These are phyloP conservation scores for Candolleomyces eurysporus DNA, from an alignment of 768 basidiomycete species.

Conservation along the genomic window DNA sequence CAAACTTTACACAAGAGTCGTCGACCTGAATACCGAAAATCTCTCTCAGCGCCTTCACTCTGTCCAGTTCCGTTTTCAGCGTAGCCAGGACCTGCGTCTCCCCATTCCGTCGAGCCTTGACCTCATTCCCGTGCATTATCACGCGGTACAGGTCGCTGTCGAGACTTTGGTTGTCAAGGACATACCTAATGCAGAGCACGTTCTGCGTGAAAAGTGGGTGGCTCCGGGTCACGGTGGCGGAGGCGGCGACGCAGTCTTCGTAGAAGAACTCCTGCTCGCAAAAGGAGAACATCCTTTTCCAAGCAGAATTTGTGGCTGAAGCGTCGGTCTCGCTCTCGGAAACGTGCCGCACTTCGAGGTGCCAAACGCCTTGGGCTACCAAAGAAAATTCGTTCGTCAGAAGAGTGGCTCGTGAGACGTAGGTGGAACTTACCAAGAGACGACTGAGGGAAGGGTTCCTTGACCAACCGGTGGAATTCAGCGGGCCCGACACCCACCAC, in stretches of 20 bases:
- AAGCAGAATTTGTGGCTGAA: slow-evolving; percentile 9
- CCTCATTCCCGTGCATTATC: slow-evolving; percentile 22
- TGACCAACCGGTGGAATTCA: slow-evolving; percentile 23
- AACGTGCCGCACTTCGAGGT: slow-evolving; percentile 18
- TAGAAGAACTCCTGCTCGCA: slow-evolving; percentile 25
- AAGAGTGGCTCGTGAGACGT: background rate
- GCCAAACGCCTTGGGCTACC: slow-evolving; percentile 16
- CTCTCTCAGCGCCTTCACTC: background rate
- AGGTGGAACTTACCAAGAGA: background rate
- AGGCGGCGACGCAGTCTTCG: slow-evolving; percentile 20
- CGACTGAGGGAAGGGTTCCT: slow-evolving; percentile 13
- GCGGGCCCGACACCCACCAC: slow-evolving; percentile 18
- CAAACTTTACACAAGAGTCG: background rate
- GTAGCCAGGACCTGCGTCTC: background rate
- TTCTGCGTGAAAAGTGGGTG: slow-evolving; percentile 22
- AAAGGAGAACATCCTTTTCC: slow-evolving; percentile 27
- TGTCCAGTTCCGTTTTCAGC: background rate
- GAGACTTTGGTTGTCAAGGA: slow-evolving; percentile 20
- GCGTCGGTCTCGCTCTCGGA: background rate
- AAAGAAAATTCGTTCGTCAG: too few species aligned
- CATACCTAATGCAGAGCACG: slow-evolving; percentile 22
- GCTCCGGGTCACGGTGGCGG: slow-evolving; percentile 18
- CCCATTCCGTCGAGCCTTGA: slow-evolving; percentile 18
- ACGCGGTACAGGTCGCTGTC: slow-evolving; percentile 13
- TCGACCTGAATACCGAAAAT: background rate